A percentile compares a stretch with the other conserved stretches of the same genome.
Evolutionary conservation across 192 early-diverging fungal species (phyloP).

Genomic region (Mortierella antarctica): DNA sequence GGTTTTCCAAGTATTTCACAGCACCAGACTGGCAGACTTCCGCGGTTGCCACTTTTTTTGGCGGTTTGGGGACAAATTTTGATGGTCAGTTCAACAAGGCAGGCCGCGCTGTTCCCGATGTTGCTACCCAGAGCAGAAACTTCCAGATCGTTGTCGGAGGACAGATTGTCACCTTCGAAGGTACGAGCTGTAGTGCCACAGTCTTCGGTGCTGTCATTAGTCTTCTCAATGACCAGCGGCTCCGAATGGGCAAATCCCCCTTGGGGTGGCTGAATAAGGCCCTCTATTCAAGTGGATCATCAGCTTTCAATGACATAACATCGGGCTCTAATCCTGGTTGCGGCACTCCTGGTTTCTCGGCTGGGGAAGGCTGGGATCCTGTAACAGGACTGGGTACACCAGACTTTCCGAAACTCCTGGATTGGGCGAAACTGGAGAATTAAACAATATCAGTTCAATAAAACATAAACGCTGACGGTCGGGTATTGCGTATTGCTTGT

Average conservation of each 20-base stretch:
- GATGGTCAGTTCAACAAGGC: background rate
- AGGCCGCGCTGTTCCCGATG: conserved; percentile 13
- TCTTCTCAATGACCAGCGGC: conserved; percentile 5
- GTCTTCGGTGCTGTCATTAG: conserved; percentile 8
- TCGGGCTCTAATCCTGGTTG: conserved; percentile 15
- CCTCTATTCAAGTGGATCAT: background rate
- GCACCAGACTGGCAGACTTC: background rate
- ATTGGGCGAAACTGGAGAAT: too few species aligned
- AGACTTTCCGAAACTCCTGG: too few species aligned
- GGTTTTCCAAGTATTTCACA: conserved; percentile 12
- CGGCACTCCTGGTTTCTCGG: background rate
- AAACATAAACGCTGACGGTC: too few species aligned
- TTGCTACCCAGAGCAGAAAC: conserved; percentile 4
- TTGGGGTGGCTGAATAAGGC: conserved; percentile 19
- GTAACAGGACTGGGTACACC: conserved; percentile 25
- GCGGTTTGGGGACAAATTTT: conserved; percentile 1
- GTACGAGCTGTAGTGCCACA: conserved; percentile 4
- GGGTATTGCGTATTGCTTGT: too few species aligned
- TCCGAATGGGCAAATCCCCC: background rate
- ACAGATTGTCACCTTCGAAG: background rate
- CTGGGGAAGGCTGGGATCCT: conserved; percentile 7
- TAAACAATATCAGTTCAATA: too few species aligned
- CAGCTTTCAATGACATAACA: conserved; percentile 7
- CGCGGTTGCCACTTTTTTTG: conserved; percentile 2
- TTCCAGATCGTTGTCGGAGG: background rate